Evolutionary conservation across 2,329 filamentous ascomycete genomes (phyloP), one percentile per base, ranked within the genome.

Genomic region (Chaetoscypha palmicola): DNA sequence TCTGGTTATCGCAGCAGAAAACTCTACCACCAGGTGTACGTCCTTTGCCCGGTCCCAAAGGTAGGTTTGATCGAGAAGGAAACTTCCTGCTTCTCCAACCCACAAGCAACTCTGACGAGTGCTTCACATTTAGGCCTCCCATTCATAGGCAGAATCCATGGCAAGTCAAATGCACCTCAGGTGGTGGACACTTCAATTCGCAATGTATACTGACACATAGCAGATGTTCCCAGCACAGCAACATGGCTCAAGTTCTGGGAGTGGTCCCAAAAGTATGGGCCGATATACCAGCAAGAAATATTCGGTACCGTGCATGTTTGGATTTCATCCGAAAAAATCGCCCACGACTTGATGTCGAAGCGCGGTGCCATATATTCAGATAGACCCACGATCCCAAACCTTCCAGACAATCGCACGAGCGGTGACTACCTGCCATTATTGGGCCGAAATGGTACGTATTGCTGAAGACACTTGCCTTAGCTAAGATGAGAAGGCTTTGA

Each of bases 211-310:
- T 28, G 12, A 28, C 12, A 28, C 24, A 28, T 12, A 8, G 9
- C 14, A 33, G 69, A 71, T 54, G 54, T 72, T 3, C 69, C 70
- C 1, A 49, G 57, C 11, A 58, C 66, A 26, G 57, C 56, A 26
- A 60, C 68, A 16, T 71, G 68, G 69, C 48, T 72, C 20, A 71
- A 72, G 54, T 70, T 72, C 47, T 66, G 67, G 48, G 67, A 72
- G 48, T 73, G 69, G 69, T 63, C 62, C 46, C 64, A 69, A 53
- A 54, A 61, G 23, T 72, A 67, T 46, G 69, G 69, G 1, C 68
- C 69, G 5, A 72, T 72, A 43, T 71, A 70, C 51, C 62, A 69
- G 52, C 66, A 64, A 36, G 60, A 69, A 45, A 68, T 71, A 16
- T 71, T 72, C 30, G 69, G 69, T 16, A 62, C 61, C 3, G 60